A percentile compares a stretch with the other conserved stretches of the same genome.
Conservation (phyloP, 495 filamentous ascomycete genomes). For the Aspergillus avenaceus region DNA sequence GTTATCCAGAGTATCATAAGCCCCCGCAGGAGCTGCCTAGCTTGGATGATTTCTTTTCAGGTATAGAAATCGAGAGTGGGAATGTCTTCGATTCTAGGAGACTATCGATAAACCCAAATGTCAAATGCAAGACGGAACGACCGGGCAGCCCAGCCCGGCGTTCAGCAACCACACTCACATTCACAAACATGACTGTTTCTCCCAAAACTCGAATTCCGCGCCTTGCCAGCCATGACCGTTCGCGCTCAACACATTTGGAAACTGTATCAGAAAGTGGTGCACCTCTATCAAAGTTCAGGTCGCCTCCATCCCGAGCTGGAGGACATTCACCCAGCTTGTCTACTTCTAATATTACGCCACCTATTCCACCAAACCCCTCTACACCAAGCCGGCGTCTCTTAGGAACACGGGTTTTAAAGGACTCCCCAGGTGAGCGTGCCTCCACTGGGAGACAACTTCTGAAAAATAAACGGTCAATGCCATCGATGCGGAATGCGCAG, state of each 20-base stretch:
- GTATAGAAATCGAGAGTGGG: constrained; percentile 80
- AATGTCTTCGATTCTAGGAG: constrained; percentile 77
- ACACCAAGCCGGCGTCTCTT: constrained; percentile 58
- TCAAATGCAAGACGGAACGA: constrained; percentile 73
- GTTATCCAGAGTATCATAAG: constrained; percentile 23
- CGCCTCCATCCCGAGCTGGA: constrained; percentile 60
- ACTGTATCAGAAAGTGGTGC: constrained; percentile 90
- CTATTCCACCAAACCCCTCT: constrained; percentile 47
- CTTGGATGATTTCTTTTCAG: constrained; percentile 82
- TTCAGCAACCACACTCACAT: constrained; percentile 80
- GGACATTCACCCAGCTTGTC: constrained; percentile 65
- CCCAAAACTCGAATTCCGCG: constrained; percentile 57
- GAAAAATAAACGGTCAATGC: constrained; percentile 82
- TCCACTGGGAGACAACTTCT: constrained; percentile 71
- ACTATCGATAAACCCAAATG: constrained; percentile 84
- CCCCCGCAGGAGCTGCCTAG: constrained; percentile 32
- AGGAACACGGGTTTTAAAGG: constrained; percentile 51
- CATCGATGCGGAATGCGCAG: constrained; percentile 59
- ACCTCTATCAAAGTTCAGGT: constrained; percentile 53
- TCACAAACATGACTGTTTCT: constrained; percentile 64
- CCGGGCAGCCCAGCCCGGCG: constrained; percentile 66
- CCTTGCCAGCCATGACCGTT: constrained; percentile 58
- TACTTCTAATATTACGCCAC: constrained; percentile 57
- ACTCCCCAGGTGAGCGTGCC: constrained; percentile 55
- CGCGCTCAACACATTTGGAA: constrained; percentile 70